Base-by-base conservation (phyloP, 768 basidiomycete genomes). In the Termitomyces sp. region DNA sequence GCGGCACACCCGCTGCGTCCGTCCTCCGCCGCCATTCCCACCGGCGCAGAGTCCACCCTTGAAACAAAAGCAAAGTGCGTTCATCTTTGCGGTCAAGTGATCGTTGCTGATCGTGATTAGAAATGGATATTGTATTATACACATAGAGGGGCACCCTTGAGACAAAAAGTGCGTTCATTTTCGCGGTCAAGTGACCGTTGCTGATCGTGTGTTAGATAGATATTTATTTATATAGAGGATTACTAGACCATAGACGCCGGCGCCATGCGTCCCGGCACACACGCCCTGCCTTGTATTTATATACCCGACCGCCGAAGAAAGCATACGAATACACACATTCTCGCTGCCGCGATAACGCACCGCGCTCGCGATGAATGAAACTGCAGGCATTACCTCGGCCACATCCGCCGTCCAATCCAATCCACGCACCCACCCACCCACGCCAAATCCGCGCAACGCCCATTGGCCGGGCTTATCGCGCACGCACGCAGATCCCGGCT, bases 41-140 rank as follows among this genome's bases (percentile, higher is more conserved):
- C 18, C 49, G 65, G 33, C 59, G 65, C 52, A 45, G 65, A 51
- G 55, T 60, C 12, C 64, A 64, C 50, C 62, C 64, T 26, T 65
- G 51, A 63, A 29, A 29, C 3, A 29, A 29, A 29, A 29, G 3
- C 29, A 24, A 45, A 16, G 54, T 34, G 22, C 10, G 33, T 24
- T 6, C 6, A 12, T 13, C 28, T 15, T 45, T 12, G n/a, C n/a
- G n/a, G 4, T 33, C 15, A 0, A 18, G 18, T 1, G 18, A 36
- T 37, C 18, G 20, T 55, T 16, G 29, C 6, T 29, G 29, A 29
- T 29, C 15, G 29, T 54, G 53, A 54, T 7, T 4, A 13, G 29
- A 29, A 29, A 29, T 29, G 44, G 51, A 54, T n/a, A 15, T 37
- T 42, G n/a, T 51, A 54, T 7, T n/a, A n/a, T n/a, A n/a, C n/a